These are phyloP conservation scores for Solanum chmielewskii DNA, from an alignment of 257 asterid species.

Conservation along the genomic window DNA sequence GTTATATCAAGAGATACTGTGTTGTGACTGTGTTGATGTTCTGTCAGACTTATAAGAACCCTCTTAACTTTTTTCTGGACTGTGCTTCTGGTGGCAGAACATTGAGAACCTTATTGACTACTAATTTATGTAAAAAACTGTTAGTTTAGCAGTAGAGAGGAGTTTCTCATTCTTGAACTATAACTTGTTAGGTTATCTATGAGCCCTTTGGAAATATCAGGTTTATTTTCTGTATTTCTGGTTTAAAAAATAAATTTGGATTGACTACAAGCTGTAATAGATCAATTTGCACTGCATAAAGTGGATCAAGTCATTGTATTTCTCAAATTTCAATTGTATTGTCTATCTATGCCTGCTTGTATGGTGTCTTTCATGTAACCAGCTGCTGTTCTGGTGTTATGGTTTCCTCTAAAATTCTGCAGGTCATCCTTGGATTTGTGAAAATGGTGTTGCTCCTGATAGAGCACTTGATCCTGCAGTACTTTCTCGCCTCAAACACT, in stretches of 20 bases:
- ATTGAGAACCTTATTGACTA: not conserved
- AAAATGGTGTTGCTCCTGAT: conserved; percentile 82
- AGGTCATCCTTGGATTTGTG: conserved; percentile 84
- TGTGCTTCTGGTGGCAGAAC: not conserved
- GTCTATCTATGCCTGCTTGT: not conserved
- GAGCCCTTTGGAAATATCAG: not conserved
- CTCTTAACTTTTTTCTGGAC: not conserved
- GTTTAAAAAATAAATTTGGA: not conserved
- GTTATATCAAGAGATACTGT: not conserved
- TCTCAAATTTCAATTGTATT: not conserved
- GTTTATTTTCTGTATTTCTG: not conserved
- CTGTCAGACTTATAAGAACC: not conserved
- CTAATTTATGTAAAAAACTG: not conserved
- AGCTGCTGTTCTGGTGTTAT: not conserved
- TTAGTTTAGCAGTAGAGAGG: not conserved
- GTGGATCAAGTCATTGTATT: not conserved
- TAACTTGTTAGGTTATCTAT: not conserved
- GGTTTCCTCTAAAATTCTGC: not conserved
- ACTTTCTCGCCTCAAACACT: conserved; percentile 68
- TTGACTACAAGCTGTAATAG: not conserved
- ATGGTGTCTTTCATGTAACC: not conserved
- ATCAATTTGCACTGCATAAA: not conserved
- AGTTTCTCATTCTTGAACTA: not conserved
- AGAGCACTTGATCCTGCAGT: conserved; percentile 70
- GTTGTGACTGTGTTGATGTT: not conserved